Evolutionary conservation across 495 filamentous ascomycete genomes (phyloP).

Genomic region (Neurospora sp.): DNA sequence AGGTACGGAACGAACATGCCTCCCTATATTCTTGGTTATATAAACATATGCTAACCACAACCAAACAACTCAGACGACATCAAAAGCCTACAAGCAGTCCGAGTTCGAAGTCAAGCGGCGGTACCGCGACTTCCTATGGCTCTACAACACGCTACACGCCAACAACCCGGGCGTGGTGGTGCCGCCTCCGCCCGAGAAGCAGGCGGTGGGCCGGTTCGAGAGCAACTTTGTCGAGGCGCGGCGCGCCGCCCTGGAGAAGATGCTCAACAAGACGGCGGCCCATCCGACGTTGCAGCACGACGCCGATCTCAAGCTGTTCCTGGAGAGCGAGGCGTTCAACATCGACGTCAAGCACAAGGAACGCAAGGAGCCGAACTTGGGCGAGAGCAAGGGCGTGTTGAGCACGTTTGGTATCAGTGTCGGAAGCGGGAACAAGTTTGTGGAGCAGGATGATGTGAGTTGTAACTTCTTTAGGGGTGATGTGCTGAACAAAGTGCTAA

Average conservation of each 20-base stretch:
- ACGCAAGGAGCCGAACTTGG: slow-evolving; percentile 72
- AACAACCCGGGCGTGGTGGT: slow-evolving; percentile 95
- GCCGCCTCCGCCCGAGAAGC: slow-evolving; percentile 94
- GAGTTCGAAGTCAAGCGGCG: slow-evolving; percentile 88
- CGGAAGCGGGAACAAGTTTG: slow-evolving; percentile 71
- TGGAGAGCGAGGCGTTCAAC: slow-evolving; percentile 92
- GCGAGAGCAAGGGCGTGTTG: slow-evolving; percentile 88
- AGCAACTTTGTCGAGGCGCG: slow-evolving; percentile 92
- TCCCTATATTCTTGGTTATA: neutral
- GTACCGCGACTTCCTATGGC: slow-evolving; percentile 95
- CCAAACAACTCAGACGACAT: slow-evolving; percentile 57
- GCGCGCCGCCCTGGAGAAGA: slow-evolving; percentile 82
- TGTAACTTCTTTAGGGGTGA: neutral
- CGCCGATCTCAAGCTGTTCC: slow-evolving; percentile 84
- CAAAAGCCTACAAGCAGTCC: slow-evolving; percentile 83
- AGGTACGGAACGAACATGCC: slow-evolving; percentile 42
- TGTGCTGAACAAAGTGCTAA: neutral
- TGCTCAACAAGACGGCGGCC: slow-evolving; percentile 88
- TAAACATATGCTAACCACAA: neutral
- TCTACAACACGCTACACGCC: slow-evolving; percentile 84
- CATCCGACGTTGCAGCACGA: slow-evolving; percentile 92
- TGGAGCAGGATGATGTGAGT: slow-evolving; percentile 93
- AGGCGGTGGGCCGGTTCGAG: slow-evolving; percentile 92
- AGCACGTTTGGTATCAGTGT: slow-evolving; percentile 71
- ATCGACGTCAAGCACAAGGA: slow-evolving; percentile 97